Evolutionary conservation across 139 green algal genomes (phyloP).

Genomic region (Chlorella sp.): DNA sequence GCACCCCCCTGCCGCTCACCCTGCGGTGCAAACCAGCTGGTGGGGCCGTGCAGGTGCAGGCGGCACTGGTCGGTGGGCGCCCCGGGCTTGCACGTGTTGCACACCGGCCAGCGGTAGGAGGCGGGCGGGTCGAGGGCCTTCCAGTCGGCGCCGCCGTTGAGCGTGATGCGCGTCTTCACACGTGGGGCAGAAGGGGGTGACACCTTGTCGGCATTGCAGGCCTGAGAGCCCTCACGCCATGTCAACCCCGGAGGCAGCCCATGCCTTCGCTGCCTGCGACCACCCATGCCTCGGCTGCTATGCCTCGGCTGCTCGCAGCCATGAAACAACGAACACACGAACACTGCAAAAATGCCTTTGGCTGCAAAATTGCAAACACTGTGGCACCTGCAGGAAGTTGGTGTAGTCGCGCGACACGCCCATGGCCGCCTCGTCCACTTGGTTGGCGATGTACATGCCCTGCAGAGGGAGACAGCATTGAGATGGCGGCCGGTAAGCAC

Average conservation of each 20-base stretch:
- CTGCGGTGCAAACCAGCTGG: constrained; percentile 60
- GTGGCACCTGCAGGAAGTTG: constrained; percentile 17
- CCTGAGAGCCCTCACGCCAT: too few species aligned
- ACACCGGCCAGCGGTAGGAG: constrained; percentile 34
- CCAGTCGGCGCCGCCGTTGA: constrained; percentile 86
- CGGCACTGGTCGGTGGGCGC: constrained; percentile 51
- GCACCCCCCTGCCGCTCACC: constrained; percentile 16
- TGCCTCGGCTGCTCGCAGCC: too few species aligned
- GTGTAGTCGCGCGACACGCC: constrained; percentile 1
- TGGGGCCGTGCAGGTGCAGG: constrained; percentile 86
- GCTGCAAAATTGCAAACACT: too few species aligned
- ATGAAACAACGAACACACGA: too few species aligned
- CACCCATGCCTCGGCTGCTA: too few species aligned
- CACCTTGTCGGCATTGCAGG: background rate
- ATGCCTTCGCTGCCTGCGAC: too few species aligned
- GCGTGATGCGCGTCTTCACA: constrained; percentile 69
- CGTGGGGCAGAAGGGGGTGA: background rate
- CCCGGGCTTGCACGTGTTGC: constrained; percentile 52
- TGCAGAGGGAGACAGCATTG: constrained; percentile 17
- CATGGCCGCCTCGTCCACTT: constrained; percentile 53
- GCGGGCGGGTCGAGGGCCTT: constrained; percentile 58
- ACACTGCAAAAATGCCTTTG: too few species aligned
- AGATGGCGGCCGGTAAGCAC: background rate
- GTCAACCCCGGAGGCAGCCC: too few species aligned
- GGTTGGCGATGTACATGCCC: constrained; percentile 90